A percentile compares a stretch with the other conserved stretches of the same genome.
These are phyloP conservation scores for Cichorium intybus DNA, from an alignment of 140 eudicot species.

Conservation along the genomic window DNA sequence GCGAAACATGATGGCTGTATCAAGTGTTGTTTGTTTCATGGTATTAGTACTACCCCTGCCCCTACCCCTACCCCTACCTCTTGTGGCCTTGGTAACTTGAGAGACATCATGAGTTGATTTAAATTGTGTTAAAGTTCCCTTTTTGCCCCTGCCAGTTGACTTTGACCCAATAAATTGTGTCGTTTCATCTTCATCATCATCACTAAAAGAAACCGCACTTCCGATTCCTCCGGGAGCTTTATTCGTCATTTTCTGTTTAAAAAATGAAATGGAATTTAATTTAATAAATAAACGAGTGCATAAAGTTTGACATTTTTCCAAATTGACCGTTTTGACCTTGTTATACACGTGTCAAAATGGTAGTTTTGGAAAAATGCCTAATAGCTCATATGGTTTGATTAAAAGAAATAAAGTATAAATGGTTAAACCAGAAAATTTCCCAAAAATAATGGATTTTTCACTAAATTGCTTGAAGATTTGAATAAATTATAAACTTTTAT, in stretches of 20 bases:
- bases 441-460: too few species aligned
- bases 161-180: slow-evolving; percentile 44
- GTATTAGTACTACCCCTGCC: slow-evolving; percentile 62
- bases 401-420: too few species aligned
- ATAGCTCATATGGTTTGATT: too few species aligned
- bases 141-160: slow-evolving; percentile 50
- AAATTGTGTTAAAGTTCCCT: slow-evolving; percentile 45
- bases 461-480: too few species aligned
- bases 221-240: slow-evolving; percentile 46
- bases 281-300: too few species aligned
- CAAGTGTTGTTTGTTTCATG: slow-evolving; percentile 84
- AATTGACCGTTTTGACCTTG: too few species aligned
- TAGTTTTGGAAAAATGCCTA: too few species aligned
- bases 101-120: slow-evolving; percentile 50
- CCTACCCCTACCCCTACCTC: slow-evolving; percentile 83
- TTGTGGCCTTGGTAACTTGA: slow-evolving; percentile 49
- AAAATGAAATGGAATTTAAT: too few species aligned
- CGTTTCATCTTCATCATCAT: slow-evolving; percentile 85
- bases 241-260: slow-evolving; percentile 40
- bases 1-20: slow-evolving; percentile 53
- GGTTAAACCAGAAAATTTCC: too few species aligned
- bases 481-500: too few species aligned
- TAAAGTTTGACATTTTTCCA: too few species aligned
- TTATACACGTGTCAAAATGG: too few species aligned
- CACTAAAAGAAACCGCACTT: slow-evolving; percentile 80